Evolutionary conservation across 257 asterid genomes (phyloP).

Genomic region (Scutellaria galericulata): DNA sequence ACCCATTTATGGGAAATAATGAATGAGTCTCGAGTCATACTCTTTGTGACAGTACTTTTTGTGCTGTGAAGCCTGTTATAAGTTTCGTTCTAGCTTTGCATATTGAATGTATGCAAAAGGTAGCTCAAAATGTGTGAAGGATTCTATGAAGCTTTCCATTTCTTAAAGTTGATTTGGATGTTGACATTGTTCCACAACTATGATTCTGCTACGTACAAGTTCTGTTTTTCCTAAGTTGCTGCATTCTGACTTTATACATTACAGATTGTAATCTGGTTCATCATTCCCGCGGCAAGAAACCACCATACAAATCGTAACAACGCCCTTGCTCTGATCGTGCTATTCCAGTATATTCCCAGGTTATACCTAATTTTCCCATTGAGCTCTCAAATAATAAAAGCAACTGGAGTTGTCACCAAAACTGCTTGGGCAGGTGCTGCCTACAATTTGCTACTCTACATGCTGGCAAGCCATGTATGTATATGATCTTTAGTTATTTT

Average conservation of each 20-base stretch:
- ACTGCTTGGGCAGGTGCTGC: slow-evolving; percentile 99
- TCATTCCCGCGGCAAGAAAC: slow-evolving; percentile 83
- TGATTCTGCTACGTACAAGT: not conserved
- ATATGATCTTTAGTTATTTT: slow-evolving; percentile 4
- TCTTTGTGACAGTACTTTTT: not conserved
- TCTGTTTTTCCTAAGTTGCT: slow-evolving; percentile 12
- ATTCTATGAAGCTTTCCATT: slow-evolving; percentile 9
- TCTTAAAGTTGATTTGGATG: slow-evolving; percentile 19
- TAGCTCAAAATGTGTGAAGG: slow-evolving; percentile 6
- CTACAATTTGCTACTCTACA: slow-evolving; percentile 86
- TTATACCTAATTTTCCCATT: slow-evolving; percentile 91
- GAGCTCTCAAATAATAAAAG: slow-evolving; percentile 91
- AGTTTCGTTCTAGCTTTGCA: not conserved
- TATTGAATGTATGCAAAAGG: not conserved
- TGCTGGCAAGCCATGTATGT: slow-evolving; percentile 98
- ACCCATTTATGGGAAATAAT: not conserved
- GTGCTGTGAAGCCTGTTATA: not conserved
- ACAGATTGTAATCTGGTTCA: slow-evolving; percentile 92
- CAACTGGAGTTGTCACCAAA: slow-evolving; percentile 97
- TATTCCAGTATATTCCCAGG: slow-evolving; percentile 90
- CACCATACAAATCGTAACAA: slow-evolving; percentile 66
- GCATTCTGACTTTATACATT: slow-evolving; percentile 27
- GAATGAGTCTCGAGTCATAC: not conserved
- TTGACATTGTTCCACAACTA: slow-evolving; percentile 8
- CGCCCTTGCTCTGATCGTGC: slow-evolving; percentile 92